phyloP scores from a whole-genome alignment of 495 filamentous ascomycete species.

The Penicillium paradoxum region DNA sequence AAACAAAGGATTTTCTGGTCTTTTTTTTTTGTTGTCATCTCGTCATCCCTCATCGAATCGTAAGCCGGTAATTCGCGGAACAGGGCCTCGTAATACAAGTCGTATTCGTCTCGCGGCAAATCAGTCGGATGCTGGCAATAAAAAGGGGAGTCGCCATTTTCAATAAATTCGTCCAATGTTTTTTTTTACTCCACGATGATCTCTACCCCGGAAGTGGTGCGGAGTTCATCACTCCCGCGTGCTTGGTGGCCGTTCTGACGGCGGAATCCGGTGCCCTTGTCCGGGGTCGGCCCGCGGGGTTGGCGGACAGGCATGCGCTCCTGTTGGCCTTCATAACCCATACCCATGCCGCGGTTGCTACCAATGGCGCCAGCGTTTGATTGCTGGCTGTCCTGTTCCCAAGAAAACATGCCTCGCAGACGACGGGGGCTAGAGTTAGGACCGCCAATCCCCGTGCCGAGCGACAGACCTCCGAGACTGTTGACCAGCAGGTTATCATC shows the following conservation, averaged over 20 bases:
- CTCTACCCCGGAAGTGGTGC: slow-evolving; percentile 51
- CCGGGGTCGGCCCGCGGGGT: slow-evolving; percentile 70
- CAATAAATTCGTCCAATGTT: slow-evolving; percentile 25
- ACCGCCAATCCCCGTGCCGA: slow-evolving; percentile 58
- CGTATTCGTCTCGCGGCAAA: slow-evolving; percentile 46
- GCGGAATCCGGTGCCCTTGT: slow-evolving; percentile 73
- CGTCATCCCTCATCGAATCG: slow-evolving; percentile 56
- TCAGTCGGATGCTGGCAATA: slow-evolving; percentile 39
- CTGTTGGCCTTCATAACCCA: slow-evolving; percentile 58
- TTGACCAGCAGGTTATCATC: slow-evolving; percentile 65
- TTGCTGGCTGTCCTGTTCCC: slow-evolving; percentile 56
- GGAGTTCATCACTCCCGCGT: slow-evolving; percentile 74
- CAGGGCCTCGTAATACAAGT: slow-evolving; percentile 47
- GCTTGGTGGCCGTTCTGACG: slow-evolving; percentile 77
- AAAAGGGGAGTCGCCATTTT: slow-evolving; percentile 24
- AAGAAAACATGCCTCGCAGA: slow-evolving; percentile 61
- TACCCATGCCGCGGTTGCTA: slow-evolving; percentile 72
- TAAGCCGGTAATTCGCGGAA: slow-evolving; percentile 45
- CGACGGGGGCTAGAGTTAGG: slow-evolving; percentile 53
- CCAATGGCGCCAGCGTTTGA: slow-evolving; percentile 71
- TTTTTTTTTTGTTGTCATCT: slow-evolving; percentile 47
- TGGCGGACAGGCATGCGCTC: slow-evolving; percentile 73
- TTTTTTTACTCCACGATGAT: slow-evolving; percentile 51
- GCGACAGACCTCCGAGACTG: slow-evolving; percentile 58
- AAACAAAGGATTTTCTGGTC: slow-evolving; percentile 38